phyloP scores from a whole-genome alignment of 1,284 basidiomycete genomes.

The Microbotryum scabiosae region DNA sequence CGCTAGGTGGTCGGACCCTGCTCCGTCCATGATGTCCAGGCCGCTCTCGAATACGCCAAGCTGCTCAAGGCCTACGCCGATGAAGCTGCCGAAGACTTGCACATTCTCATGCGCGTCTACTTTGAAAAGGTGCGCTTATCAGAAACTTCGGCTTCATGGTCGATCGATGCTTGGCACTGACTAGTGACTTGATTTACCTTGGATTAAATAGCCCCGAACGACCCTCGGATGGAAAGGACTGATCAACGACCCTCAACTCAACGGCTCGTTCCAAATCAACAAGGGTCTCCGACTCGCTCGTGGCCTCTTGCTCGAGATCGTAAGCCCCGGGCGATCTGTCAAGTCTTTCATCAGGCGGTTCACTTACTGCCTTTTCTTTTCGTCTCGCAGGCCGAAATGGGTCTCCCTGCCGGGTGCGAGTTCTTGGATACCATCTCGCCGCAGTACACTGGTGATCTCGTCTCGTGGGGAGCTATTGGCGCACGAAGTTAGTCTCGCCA shows the following conservation, averaged over 20 bases:
- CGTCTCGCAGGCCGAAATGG: conserved; percentile 36
- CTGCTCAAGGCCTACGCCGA: conserved; percentile 74
- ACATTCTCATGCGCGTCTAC: conserved; percentile 93
- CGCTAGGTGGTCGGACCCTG: conserved; percentile 57
- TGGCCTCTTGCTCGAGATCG: conserved; percentile 72
- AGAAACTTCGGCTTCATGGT: conserved; percentile 1
- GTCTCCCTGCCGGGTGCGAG: conserved; percentile 42
- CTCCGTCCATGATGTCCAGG: conserved; percentile 79
- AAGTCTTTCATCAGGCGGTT: neutral
- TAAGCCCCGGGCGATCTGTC: conserved; percentile 52
- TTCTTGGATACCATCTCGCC: conserved; percentile 68
- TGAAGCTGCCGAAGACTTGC: conserved; percentile 68
- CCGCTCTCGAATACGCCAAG: conserved; percentile 70
- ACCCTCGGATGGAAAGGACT: conserved; percentile 98
- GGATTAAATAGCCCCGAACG: conserved; percentile 56
- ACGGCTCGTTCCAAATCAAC: conserved; percentile 82
- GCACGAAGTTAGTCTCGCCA: conserved; percentile 51
- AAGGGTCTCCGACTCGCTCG: conserved; percentile 88
- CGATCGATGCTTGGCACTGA: neutral
- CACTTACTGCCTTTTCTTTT: neutral
- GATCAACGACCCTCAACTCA: conserved; percentile 85
- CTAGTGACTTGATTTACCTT: accelerated
- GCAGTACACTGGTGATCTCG: conserved; percentile 91
- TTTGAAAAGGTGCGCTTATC: conserved; percentile 63
- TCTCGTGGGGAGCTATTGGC: conserved; percentile 96